Evolutionary conservation across 192 early-diverging fungal genomes (phyloP), one percentile per base, ranked within the genome.

Genomic region (Umbelopsis vinacea): DNA sequence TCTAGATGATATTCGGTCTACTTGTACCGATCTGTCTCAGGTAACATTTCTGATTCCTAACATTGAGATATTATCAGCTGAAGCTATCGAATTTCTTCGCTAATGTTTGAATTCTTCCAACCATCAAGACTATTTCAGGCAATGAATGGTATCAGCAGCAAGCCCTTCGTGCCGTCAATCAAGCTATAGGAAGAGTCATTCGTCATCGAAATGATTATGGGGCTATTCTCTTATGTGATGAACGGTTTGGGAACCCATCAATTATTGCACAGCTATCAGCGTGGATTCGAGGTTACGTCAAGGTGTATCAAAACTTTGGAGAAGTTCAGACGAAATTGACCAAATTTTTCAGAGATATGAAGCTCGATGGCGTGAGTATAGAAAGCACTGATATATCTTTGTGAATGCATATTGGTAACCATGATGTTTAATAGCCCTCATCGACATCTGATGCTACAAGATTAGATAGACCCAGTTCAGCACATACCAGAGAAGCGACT

Each of bases 161-260:
- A 72, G 90, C 90, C 1, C 69, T 79, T 54, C 82, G 89, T 14
- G 90, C 90, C 6, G 88, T 88, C 24, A 91, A 91, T 73, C 90
- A 91, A 74, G 85, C 85, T 7, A 73, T 86, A 6, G 85, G 85
- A 14, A 72, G 85, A 43, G 83, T 82, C 11, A 88, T 91, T 35
- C 83, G 90, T 11, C 90, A 91, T 74, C 73, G 77, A 24, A 81
- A 85, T 11, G 90, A 91, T 63, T 89, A 79, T 76, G 90, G 90
- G 3, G 90, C 90, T 4, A 90, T 91, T 69, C 45, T 90, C 3
- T 69, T 90, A 7, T 48, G 76, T 8, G 82, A 83, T 23, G 66
- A 74, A 38, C 74, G 90, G 6, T 91, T 91, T 80, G 81, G 82
- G 0, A 78, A 79, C 21, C 46, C 78, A 0, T 50, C 71, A 8